Percentiles rank a stretch among this genome's conserved stretches.
Evolutionary conservation across 306 rosid species (phyloP).

Genomic region (Sicyos baderoa): DNA sequence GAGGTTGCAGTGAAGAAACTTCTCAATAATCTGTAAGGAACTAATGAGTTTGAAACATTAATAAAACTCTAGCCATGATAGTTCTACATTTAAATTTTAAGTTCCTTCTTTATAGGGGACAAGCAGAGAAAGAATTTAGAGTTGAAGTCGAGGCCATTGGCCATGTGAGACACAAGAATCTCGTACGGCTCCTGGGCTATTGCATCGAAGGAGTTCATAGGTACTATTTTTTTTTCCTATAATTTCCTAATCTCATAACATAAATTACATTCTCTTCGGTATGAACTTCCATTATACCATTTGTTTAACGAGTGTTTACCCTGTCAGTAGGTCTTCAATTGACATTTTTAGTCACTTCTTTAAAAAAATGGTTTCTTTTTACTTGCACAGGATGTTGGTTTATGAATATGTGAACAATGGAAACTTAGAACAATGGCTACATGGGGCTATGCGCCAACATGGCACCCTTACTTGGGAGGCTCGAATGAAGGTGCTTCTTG

Average conservation of each 20-base stretch:
- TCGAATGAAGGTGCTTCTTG: constrained; percentile 74
- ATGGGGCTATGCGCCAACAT: constrained; percentile 64
- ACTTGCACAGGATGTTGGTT: constrained; percentile 65
- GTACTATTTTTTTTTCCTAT: constrained; percentile 26
- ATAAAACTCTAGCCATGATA: neutral
- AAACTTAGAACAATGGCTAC: constrained; percentile 92
- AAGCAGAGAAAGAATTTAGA: constrained; percentile 95
- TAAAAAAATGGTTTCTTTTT: constrained; percentile 11
- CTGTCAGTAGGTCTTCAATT: neutral
- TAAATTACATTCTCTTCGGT: neutral
- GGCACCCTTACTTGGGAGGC: constrained; percentile 91
- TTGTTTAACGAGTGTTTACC: neutral
- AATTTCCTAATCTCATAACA: neutral
- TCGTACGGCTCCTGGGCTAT: constrained; percentile 83
- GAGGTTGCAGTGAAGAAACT: constrained; percentile 96
- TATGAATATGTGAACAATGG: constrained; percentile 96
- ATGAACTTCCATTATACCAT: neutral
- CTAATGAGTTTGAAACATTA: constrained; percentile 19
- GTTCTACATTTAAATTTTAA: constrained; percentile 10
- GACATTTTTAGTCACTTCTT: neutral
- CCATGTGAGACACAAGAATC: constrained; percentile 92
- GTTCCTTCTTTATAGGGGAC: constrained; percentile 57
- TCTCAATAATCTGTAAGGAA: constrained; percentile 83
- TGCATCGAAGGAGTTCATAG: constrained; percentile 92
- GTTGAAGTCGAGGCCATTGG: constrained; percentile 99